Base-by-base conservation (phyloP, 1,139 yeast species). In the Lodderomyces jiufengensis region DNA sequence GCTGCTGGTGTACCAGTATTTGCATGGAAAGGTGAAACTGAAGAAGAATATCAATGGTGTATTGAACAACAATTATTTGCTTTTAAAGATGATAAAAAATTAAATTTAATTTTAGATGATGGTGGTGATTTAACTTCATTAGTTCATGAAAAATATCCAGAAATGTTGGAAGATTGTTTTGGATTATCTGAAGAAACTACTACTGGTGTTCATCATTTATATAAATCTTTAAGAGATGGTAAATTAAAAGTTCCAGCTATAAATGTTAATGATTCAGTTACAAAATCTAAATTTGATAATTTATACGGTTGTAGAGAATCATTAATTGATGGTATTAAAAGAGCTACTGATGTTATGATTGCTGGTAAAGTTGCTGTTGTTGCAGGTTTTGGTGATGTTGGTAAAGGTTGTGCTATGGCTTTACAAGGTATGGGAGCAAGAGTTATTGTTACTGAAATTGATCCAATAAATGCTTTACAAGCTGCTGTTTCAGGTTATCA, bases 11-110 rank as follows among this genome's bases (percentile, higher is more conserved):
- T 92, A 45, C 98, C 99, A 63, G 99, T 94, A 51, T 94, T 88
- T 57, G 99, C 99, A 59, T 94, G 98, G 98, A 92, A 92, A 80
- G 98, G 99, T 66, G 98, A 92, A 80, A 87, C 98, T 68, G 99
- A 92, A 71, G 98, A 92, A 76, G 99, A 92, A 76, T 92, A 92
- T 82, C 67, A 81, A 61, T 92, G 99, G 99, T 92, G 99, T 80
- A 88, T 92, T 59, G 97, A 94, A 77, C 98, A 92, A 76, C 98
- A 94, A 78, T 83, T 92, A 70, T 88, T 85, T 63, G 88, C 98
- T 46, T 92, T 92, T 94, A 92, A 92, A 78, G 96, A 90, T 69
- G 84, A 78, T 69, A 80, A 85, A 79, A 85, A 86, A 73, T 84
- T 92, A 70, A 92, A 92, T 87, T 78, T 92, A 75, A 94, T 92